Conservation (phyloP, 1,284 basidiomycete genomes). For the Malassezia slooffiae region DNA sequence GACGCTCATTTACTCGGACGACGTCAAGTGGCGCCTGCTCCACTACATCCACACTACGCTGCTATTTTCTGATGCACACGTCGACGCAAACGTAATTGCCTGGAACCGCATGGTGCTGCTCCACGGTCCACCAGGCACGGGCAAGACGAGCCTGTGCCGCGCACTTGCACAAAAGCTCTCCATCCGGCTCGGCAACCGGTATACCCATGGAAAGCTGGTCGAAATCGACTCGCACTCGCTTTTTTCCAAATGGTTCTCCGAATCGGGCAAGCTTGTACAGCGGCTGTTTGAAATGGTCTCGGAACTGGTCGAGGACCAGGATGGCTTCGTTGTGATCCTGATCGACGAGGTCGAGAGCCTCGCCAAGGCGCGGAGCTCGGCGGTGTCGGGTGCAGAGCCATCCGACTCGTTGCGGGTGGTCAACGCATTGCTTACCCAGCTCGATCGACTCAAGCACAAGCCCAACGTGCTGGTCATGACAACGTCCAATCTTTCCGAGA, state of each 20-base stretch:
- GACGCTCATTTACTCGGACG: conserved; percentile 70
- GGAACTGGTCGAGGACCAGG: conserved; percentile 75
- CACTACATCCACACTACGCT: conserved; percentile 90
- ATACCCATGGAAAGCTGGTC: conserved; percentile 70
- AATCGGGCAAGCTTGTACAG: conserved; percentile 95
- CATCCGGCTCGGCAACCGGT: conserved; percentile 76
- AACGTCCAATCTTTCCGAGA: conserved; percentile 85
- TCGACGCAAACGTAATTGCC: conserved; percentile 82
- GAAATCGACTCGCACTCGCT: conserved; percentile 65
- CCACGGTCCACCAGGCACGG: conserved; percentile 94
- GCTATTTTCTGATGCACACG: conserved; percentile 71
- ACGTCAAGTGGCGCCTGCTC: conserved; percentile 76
- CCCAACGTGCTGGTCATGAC: conserved; percentile 94
- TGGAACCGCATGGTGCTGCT: conserved; percentile 91
- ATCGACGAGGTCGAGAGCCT: conserved; percentile 94
- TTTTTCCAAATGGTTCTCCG: conserved; percentile 61
- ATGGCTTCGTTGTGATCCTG: conserved; percentile 80
- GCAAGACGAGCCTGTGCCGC: conserved; percentile 88
- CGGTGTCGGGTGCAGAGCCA: conserved; percentile 84
- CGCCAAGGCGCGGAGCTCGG: conserved; percentile 84
- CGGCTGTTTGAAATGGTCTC: conserved; percentile 77
- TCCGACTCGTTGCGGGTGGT: conserved; percentile 92
- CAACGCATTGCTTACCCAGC: conserved; percentile 88
- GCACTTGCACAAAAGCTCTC: conserved; percentile 91
- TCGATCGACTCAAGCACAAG: conserved; percentile 83